Percentiles rank a stretch among this genome's conserved stretches.
These are phyloP conservation scores for Venturia effusa DNA, from an alignment of 2,329 filamentous ascomycete genomes.

Conservation along the genomic window DNA sequence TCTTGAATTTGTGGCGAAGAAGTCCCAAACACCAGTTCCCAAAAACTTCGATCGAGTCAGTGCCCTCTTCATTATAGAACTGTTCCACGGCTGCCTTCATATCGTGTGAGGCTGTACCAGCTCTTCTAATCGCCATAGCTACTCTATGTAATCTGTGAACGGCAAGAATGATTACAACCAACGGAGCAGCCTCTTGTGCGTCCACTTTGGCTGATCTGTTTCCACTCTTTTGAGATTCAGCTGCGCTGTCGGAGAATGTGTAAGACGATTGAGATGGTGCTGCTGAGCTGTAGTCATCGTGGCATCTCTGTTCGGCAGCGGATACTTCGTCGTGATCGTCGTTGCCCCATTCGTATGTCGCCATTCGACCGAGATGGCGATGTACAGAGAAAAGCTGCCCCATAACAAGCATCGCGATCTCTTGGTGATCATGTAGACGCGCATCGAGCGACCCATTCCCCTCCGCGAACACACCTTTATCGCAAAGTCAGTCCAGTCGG, in stretches of 20 bases:
- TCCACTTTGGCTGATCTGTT: constrained; percentile 2
- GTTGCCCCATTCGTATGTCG: constrained; percentile 8
- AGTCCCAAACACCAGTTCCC: neutral
- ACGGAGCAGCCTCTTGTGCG: neutral
- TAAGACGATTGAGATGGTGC: constrained; percentile 1
- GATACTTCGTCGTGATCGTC: neutral
- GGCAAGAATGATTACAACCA: constrained; percentile 6
- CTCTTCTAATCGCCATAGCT: constrained; percentile 12
- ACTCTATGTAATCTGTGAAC: constrained; percentile 13
- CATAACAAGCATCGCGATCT: constrained; percentile 6
- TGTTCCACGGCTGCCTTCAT: constrained; percentile 10
- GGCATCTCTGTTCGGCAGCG: neutral
- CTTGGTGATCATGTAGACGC: constrained; percentile 11
- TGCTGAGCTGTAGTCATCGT: neutral
- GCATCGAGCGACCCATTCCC: constrained; percentile 16
- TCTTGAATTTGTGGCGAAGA: constrained; percentile 2
- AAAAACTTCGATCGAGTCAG: constrained; percentile 9
- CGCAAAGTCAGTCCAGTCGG: neutral
- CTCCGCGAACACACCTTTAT: constrained; percentile 13
- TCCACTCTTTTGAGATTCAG: neutral
- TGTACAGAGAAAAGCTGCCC: constrained; percentile 8
- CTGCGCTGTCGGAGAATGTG: neutral
- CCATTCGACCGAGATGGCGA: constrained; percentile 5
- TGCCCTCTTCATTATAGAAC: constrained; percentile 13
- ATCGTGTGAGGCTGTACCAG: constrained; percentile 9